phyloP scores from a whole-genome alignment of 805 yeast species.

The Cyberlindnera sargentensis region DNA sequence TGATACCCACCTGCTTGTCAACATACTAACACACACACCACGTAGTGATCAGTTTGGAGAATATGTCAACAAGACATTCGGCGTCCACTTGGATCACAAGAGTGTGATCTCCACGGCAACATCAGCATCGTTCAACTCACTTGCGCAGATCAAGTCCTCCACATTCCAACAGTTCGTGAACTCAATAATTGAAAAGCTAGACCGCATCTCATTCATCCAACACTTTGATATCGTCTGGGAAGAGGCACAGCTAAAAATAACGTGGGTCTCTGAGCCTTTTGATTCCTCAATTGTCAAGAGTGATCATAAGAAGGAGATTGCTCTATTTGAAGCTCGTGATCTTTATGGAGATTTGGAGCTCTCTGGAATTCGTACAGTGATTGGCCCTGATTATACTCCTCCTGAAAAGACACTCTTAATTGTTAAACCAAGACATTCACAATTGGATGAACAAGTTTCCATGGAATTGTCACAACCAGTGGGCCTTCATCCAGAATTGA shows the following conservation, averaged over 20 bases:
- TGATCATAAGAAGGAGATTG: slow-evolving; percentile 17
- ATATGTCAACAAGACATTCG: slow-evolving; percentile 8
- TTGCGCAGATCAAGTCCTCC: slow-evolving; percentile 12
- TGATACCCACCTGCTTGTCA: background rate
- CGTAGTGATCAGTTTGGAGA: slow-evolving; percentile 15
- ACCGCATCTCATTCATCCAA: slow-evolving; percentile 15
- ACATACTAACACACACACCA: background rate
- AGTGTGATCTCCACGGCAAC: slow-evolving; percentile 17
- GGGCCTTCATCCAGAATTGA: slow-evolving; percentile 33
- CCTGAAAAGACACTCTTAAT: slow-evolving; percentile 20
- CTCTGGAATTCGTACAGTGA: slow-evolving; percentile 16
- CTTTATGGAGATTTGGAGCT: slow-evolving; percentile 17
- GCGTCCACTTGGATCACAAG: slow-evolving; percentile 8
- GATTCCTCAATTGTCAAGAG: slow-evolving; percentile 9
- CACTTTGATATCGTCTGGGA: slow-evolving; percentile 17
- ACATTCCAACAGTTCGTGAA: slow-evolving; percentile 14
- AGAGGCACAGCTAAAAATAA: slow-evolving; percentile 6
- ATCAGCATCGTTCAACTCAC: slow-evolving; percentile 17
- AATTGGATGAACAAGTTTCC: slow-evolving; percentile 3
- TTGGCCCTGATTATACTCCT: slow-evolving; percentile 11
- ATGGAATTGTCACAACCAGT: slow-evolving; percentile 21
- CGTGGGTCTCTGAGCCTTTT: slow-evolving; percentile 18
- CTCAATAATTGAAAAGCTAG: slow-evolving; percentile 8
- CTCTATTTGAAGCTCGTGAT: slow-evolving; percentile 14
- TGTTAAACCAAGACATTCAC: slow-evolving; percentile 19